phyloP scores from a whole-genome alignment of 352 stramenopile species.

The Pelagophyceae sp. region DNA sequence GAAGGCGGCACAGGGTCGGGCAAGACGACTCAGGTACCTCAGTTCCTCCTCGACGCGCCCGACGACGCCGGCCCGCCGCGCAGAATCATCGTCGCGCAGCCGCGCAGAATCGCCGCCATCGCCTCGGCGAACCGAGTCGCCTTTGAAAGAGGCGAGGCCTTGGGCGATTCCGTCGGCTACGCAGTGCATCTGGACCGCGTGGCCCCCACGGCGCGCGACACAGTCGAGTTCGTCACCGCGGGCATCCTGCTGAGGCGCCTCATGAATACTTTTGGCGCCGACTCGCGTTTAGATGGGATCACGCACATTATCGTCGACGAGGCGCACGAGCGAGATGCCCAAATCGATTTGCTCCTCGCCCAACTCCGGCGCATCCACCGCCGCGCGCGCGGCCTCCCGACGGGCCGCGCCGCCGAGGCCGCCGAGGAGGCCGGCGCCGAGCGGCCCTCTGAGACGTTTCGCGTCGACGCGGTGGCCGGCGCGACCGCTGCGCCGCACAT shows the following conservation, averaged over 20 bases:
- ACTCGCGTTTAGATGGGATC: constrained; percentile 35
- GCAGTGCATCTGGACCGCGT: constrained; percentile 34
- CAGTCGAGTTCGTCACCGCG: constrained; percentile 68
- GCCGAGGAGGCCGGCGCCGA: background rate
- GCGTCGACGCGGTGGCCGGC: too few relatives aligned
- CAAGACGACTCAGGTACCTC: constrained; percentile 50
- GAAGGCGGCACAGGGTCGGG: background rate
- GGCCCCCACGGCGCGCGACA: constrained; percentile 45
- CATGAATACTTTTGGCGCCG: constrained; percentile 48
- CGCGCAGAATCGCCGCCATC: constrained; percentile 72
- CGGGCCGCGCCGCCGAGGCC: background rate
- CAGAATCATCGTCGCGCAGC: constrained; percentile 77
- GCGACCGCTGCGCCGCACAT: background rate
- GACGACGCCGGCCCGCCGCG: constrained; percentile 46
- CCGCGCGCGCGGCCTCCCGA: background rate
- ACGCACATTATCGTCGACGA: constrained; percentile 82
- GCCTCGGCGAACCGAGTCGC: constrained; percentile 71
- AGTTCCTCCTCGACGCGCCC: constrained; percentile 24
- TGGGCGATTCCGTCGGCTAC: constrained; percentile 1
- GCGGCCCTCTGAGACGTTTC: too few relatives aligned
- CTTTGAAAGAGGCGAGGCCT: constrained; percentile 36
- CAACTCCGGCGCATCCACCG: constrained; percentile 49
- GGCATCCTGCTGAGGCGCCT: constrained; percentile 73
- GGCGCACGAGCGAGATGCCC: constrained; percentile 79
- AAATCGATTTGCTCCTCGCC: constrained; percentile 78